Percentiles rank a stretch among this genome's conserved stretches.
These are phyloP conservation scores for Alternaria viburni DNA, from an alignment of 2,329 filamentous ascomycete species.

Conservation along the genomic window DNA sequence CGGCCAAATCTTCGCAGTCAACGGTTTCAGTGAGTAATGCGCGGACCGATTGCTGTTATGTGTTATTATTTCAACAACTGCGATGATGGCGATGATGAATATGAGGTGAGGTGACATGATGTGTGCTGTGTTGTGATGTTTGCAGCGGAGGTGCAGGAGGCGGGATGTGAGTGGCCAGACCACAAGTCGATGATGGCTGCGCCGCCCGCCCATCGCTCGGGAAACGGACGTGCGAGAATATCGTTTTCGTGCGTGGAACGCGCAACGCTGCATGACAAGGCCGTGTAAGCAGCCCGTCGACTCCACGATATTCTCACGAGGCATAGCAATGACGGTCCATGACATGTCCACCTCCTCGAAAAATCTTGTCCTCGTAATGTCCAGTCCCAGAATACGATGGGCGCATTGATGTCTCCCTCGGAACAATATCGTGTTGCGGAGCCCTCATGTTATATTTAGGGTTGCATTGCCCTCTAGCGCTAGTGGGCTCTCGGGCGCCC, in stretches of 20 bases:
- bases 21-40: slow-evolving; percentile 6
- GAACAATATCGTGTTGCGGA: slow-evolving; percentile 11
- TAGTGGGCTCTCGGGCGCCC: not conserved
- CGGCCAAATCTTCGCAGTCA: not conserved
- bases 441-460: slow-evolving; percentile 15
- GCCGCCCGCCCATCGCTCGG: not conserved
- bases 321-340: not conserved
- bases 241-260: not conserved
- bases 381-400: not conserved
- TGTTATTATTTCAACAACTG: not conserved
- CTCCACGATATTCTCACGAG: not conserved
- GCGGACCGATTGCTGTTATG: not conserved
- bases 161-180: not conserved
- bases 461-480: slow-evolving; percentile 6
- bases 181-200: not conserved
- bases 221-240: not conserved
- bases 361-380: not conserved
- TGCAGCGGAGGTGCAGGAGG: not conserved
- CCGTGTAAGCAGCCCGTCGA: not conserved
- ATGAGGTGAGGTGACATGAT: not conserved
- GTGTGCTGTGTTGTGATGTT: not conserved
- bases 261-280: not conserved
- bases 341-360: not conserved
- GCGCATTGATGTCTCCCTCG: slow-evolving; percentile 2
- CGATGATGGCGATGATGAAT: not conserved